Conservation (phyloP, 768 basidiomycete species). For the Xanthoconium stramineum region DNA sequence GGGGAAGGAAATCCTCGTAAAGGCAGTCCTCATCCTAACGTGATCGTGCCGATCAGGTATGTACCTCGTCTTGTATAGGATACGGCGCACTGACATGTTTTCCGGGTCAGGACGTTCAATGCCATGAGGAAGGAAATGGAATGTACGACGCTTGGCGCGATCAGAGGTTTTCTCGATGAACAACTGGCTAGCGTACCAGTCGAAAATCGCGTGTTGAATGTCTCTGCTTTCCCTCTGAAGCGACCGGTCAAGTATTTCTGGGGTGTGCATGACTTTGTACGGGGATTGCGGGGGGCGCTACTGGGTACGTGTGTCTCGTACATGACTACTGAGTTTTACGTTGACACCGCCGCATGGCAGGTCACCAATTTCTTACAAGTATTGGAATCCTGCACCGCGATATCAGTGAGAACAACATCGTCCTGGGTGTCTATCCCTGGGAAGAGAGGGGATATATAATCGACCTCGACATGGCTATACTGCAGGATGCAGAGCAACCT, state of each 20-base stretch:
- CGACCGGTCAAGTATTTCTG: background rate
- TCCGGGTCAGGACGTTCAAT: background rate
- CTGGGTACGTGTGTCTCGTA: background rate
- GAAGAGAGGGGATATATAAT: conserved; percentile 26
- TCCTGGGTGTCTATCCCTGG: background rate
- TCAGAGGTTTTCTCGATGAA: background rate
- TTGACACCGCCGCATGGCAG: background rate
- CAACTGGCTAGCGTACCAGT: background rate
- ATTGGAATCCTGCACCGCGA: background rate
- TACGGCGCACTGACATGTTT: background rate
- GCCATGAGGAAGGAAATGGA: background rate
- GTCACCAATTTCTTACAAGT: background rate
- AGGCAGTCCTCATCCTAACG: background rate
- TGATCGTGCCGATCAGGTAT: background rate
- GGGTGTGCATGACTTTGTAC: background rate
- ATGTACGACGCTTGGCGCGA: background rate
- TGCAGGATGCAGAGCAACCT: background rate
- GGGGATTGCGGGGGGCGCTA: background rate
- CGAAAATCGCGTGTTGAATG: background rate
- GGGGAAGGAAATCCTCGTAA: background rate
- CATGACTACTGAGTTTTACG: too few species aligned
- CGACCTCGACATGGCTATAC: conserved; percentile 27
- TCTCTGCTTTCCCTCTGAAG: background rate
- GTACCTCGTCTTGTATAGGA: background rate
- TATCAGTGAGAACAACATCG: conserved; percentile 1